These are phyloP conservation scores for Fraxinus floribunda DNA, from an alignment of 305 asterid genomes.

Conservation along the genomic window DNA sequence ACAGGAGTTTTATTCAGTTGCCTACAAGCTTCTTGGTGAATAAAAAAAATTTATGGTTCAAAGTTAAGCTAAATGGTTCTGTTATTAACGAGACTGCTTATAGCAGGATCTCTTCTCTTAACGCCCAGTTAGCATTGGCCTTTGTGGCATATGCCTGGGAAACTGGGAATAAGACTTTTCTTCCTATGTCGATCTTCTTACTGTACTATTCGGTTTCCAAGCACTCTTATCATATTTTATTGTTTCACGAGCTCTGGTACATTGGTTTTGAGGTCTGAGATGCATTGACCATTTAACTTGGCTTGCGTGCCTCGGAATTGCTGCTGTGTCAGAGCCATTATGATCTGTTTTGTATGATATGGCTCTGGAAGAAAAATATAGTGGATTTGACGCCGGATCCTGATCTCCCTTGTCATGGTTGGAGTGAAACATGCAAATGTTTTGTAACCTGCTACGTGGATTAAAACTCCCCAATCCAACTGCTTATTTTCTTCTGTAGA, in stretches of 20 bases:
- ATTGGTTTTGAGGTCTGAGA: background rate
- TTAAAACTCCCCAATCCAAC: background rate
- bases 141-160: background rate
- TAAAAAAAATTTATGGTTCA: background rate
- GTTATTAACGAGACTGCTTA: background rate
- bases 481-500: background rate
- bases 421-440: background rate
- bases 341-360: background rate
- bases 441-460: background rate
- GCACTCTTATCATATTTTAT: background rate
- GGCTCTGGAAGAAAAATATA: background rate
- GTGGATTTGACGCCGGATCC: too few relatives aligned
- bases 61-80: background rate
- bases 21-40: background rate
- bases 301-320: background rate
- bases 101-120: background rate
- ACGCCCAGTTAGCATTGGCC: background rate
- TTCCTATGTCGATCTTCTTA: background rate
- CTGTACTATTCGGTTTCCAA: background rate
- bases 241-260: background rate
- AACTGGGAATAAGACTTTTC: background rate
- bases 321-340: background rate
- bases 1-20: background rate
- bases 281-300: slow-evolving; percentile 9
- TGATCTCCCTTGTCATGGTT: background rate